Conservation (phyloP, 1,139 yeast genomes). For the Komagataea norvegica region DNA sequence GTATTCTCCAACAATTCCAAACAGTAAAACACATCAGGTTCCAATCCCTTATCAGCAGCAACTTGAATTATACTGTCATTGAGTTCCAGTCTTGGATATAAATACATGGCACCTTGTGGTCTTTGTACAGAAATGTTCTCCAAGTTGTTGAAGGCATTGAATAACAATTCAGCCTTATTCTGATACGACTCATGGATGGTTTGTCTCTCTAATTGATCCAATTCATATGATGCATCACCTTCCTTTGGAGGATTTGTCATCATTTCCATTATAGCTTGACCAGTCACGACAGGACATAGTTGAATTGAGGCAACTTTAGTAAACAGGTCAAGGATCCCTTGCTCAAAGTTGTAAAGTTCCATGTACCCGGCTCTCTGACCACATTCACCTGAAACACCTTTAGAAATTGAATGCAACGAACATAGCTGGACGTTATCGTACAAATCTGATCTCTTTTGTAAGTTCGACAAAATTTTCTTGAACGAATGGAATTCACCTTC, state of each 20-base stretch:
- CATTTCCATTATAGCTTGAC: slow-evolving; percentile 87
- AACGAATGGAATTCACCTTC: slow-evolving; percentile 60
- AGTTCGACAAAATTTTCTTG: slow-evolving; percentile 60
- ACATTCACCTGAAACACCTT: slow-evolving; percentile 97
- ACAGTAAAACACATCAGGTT: slow-evolving; percentile 86
- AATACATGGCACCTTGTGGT: slow-evolving; percentile 97
- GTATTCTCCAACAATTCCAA: slow-evolving; percentile 73
- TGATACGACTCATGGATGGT: slow-evolving; percentile 59
- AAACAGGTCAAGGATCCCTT: slow-evolving; percentile 63
- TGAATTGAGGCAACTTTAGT: slow-evolving; percentile 86
- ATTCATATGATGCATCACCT: slow-evolving; percentile 72
- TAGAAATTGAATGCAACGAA: slow-evolving; percentile 91
- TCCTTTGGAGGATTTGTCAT: slow-evolving; percentile 87
- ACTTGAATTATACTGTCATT: slow-evolving; percentile 56
- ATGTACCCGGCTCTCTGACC: slow-evolving; percentile 99
- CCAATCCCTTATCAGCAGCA: slow-evolving; percentile 51
- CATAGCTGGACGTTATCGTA: slow-evolving; percentile 81
- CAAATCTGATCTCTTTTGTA: slow-evolving; percentile 50
- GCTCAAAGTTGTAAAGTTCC: slow-evolving; percentile 80
- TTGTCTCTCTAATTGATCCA: slow-evolving; percentile 56
- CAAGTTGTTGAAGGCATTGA: slow-evolving; percentile 67
- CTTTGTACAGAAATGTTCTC: slow-evolving; percentile 79
- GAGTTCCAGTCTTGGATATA: slow-evolving; percentile 75
- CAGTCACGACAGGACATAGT: slow-evolving; percentile 89
- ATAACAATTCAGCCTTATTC: slow-evolving; percentile 58